Evolutionary conservation across 768 basidiomycete species (phyloP), one percentile per base, ranked within the genome.

Genomic region (Erythrobasidium yunnanense): DNA sequence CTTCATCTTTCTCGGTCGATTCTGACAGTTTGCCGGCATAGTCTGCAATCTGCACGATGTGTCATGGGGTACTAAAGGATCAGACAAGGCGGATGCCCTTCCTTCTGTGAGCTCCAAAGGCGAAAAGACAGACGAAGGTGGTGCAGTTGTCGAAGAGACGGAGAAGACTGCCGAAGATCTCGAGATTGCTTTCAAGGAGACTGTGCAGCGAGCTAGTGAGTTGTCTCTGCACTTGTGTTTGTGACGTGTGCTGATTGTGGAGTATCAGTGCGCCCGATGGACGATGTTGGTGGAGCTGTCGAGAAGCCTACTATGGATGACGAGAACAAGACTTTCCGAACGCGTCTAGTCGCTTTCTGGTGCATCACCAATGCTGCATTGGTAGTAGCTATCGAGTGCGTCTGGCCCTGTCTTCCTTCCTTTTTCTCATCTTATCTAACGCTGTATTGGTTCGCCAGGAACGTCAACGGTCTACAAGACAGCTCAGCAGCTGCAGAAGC

Each of bases 321-420:
- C 73, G 80, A 85, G 77, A 91, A 91, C 79, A 87, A 84, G 78
- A 91, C 90, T 15, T 92, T 92, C 85, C 84, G 89, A 65, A 91
- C 90, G 1, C 84, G 89, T 1, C 23, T 69, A 13, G 57, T 69
- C 8, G 13, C 60, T 1, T 55, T 67, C 27, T 69, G 68, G 68
- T 27, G 60, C 23, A 33, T 69, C 6, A 65, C 53, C 17, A 58
- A 66, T 22, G 54, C 32, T n/a, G 54, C 38, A 5, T 20, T 66
- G 23, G 46, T 60, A 22, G 45, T 57, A 42, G 25, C 35, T 6
- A 49, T 66, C 33, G 18, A n/a, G 30, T 54, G 53, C 27, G 47
- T 34, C 20, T 11, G 20, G 11, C 22, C 22, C 29, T n/a, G 11
- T 8, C 8, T 20, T 22, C 15, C 15, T 8, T 20, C 8, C 15